phyloP scores from a whole-genome alignment of 2,329 filamentous ascomycete genomes.

The Cladophialophora exuberans region DNA sequence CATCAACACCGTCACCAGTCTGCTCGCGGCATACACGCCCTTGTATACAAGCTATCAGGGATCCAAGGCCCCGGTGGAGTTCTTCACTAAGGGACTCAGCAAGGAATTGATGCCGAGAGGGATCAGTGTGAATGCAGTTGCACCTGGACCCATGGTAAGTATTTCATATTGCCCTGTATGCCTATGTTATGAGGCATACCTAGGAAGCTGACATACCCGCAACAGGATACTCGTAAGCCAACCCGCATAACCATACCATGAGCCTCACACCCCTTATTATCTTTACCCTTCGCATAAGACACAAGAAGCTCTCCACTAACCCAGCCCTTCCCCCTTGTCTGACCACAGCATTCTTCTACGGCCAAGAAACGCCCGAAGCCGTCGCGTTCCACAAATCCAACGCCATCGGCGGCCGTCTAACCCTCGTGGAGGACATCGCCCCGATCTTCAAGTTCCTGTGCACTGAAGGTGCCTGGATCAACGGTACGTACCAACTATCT shows the following conservation, averaged over 20 bases:
- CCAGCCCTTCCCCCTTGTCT: not conserved
- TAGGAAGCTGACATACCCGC: not conserved
- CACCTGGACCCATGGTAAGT: slow-evolving; percentile 45
- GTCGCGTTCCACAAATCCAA: slow-evolving; percentile 52
- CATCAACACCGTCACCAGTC: slow-evolving; percentile 51
- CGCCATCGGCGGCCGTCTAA: slow-evolving; percentile 47
- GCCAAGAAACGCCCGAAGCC: slow-evolving; percentile 47
- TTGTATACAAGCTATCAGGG: slow-evolving; percentile 53
- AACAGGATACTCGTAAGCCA: slow-evolving; percentile 14
- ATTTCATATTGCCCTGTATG: too few relatives aligned
- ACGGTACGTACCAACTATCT: slow-evolving; percentile 38
- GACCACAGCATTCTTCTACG: slow-evolving; percentile 49
- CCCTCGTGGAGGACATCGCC: slow-evolving; percentile 50
- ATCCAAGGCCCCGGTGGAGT: slow-evolving; percentile 47
- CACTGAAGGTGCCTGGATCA: slow-evolving; percentile 52
- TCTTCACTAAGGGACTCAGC: slow-evolving; percentile 39
- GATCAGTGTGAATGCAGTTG: slow-evolving; percentile 44
- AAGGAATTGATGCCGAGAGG: slow-evolving; percentile 38
- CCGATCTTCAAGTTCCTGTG: slow-evolving; percentile 50
- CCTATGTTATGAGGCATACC: not conserved
- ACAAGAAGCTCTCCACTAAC: not conserved
- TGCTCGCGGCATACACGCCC: slow-evolving; percentile 52
- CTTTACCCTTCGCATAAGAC: not conserved
- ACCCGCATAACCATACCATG: not conserved
- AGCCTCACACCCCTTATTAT: not conserved